Evolutionary conservation across 345 rosid genomes (phyloP), one percentile per base, ranked within the genome.

Genomic region (Triadica sebifera): DNA sequence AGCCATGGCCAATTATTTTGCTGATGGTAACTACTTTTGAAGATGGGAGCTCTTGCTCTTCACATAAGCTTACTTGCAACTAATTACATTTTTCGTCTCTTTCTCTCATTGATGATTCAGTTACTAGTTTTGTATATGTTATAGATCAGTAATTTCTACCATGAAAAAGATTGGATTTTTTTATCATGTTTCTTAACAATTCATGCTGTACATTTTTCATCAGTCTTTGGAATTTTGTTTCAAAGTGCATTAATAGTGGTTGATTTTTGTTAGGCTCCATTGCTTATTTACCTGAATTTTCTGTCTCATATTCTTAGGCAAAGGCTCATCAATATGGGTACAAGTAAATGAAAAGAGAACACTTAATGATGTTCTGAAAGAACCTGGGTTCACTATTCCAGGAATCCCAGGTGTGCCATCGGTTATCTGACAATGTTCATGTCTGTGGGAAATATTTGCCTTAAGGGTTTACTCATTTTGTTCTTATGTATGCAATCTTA

Each of bases 331-430:
- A 67, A 80, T 83, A 78, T 87, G 97, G 97, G 81, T 89, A 64
- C 89, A 81, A 85, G 90, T 94, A 64, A 85, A 89, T 69, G 98
- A 91, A 68, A 90, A 85, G 78, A 80, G 82, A 70, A 89, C 75
- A 25, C 90, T 94, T 59, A 69, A 79, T 63, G 94, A 89, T 41
- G 86, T 94, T 65, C 72, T 94, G 79, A 89, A 87, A 80, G 91
- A 89, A 77, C 77, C 87, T 0, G 80, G 83, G 73, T 85, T 87
- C 61, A 74, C 89, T 69, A 84, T 89, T 74, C 84, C 96, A 0
- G 91, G 87, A 78, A 89, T 92, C 73, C 98, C 98, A 82, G 98
- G 84, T 75, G 60, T 53, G 58, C 10, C 8, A n/a, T 39, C 11
- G 11, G 37, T 47, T 50, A 13, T 24, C 19, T 46, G 47, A 13